These are phyloP conservation scores for Trichocladium antarcticum DNA, from an alignment of 495 filamentous ascomycete genomes.

Conservation along the genomic window DNA sequence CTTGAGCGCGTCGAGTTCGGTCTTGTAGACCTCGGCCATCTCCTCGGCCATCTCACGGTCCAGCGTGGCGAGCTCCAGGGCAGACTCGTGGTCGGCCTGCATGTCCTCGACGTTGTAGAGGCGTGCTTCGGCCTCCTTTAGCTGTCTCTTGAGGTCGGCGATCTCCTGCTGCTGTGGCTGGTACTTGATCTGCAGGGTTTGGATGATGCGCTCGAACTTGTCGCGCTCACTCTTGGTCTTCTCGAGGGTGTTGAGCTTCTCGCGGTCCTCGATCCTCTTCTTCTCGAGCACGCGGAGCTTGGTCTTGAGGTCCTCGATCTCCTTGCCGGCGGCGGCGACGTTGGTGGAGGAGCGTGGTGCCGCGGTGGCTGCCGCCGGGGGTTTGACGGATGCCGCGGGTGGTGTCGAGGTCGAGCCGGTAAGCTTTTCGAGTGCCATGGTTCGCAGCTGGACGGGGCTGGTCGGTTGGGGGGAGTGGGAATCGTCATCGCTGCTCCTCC, in stretches of 20 bases:
- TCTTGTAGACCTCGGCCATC: slow-evolving; percentile 65
- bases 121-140: slow-evolving; percentile 62
- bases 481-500: slow-evolving; percentile 31
- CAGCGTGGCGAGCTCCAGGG: slow-evolving; percentile 76
- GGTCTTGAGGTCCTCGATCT: slow-evolving; percentile 68
- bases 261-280: slow-evolving; percentile 74
- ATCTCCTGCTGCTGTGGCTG: slow-evolving; percentile 79
- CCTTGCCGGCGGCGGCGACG: slow-evolving; percentile 43
- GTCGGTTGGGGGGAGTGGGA: slow-evolving; percentile 33
- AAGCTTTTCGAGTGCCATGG: slow-evolving; percentile 37
- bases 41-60: slow-evolving; percentile 97
- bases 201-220: slow-evolving; percentile 78
- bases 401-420: slow-evolving; percentile 30
- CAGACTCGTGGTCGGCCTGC: slow-evolving; percentile 71
- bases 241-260: slow-evolving; percentile 71
- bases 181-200: slow-evolving; percentile 83
- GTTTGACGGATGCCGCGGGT: slow-evolving; percentile 20
- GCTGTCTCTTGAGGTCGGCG: slow-evolving; percentile 56
- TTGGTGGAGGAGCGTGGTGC: slow-evolving; percentile 16
- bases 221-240: slow-evolving; percentile 68
- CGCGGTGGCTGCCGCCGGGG: background rate
- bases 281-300: slow-evolving; percentile 72
- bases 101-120: slow-evolving; percentile 58
- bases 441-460: slow-evolving; percentile 37
- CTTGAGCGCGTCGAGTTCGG: slow-evolving; percentile 69